Evolutionary conservation across 2,329 filamentous ascomycete species (phyloP), one percentile per base, ranked within the genome.

Genomic region (Aspergillus pseudotamarii): DNA sequence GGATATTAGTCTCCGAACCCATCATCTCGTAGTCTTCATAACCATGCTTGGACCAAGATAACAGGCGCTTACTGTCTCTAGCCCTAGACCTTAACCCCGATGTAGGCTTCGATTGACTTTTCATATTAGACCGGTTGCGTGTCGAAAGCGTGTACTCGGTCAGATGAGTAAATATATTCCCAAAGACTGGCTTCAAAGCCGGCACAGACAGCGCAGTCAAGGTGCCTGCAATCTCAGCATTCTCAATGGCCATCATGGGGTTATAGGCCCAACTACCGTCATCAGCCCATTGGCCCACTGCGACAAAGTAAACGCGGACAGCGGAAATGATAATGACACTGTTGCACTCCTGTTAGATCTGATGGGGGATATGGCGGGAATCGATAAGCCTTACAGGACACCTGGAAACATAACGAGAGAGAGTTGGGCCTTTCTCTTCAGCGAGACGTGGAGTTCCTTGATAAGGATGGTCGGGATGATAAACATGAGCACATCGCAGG

Each of bases 231-330:
- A 85, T 82, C 46, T 85, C 83, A 1, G 83, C 79, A 3, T 80
- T 80, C 69, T 85, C 83, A 4, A 85, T 78, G 3, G 74, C 81
- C 4, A 85, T 72, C 75, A 85, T 79, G 0, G 83, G 80, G 58
- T 83, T 80, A 68, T 85, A 85, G 28, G 76, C 75, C 83, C 84
- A 85, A 19, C 82, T 84, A 72, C 75, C 73, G 67, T 85, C 83
- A 2, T 73, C 61, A 32, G 81, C 73, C 80, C 72, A 73, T 61
- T 84, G 82, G 0, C 83, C 82, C 28, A 74, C 67, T 46, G 83
- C 80, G 1, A 85, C 82, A 19, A 85, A 77, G 32, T 80, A 77
- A 26, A 84, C 71, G 5, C 83, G 81, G 16, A 80, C 70, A 19
- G 81, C 75, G 1, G 83, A 85, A 30, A 85, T 84, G 6, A 76